Evolutionary conservation across 2,329 filamentous ascomycete species (phyloP), one percentile per base, ranked within the genome.

Genomic region (Magnaporthiopsis poae): DNA sequence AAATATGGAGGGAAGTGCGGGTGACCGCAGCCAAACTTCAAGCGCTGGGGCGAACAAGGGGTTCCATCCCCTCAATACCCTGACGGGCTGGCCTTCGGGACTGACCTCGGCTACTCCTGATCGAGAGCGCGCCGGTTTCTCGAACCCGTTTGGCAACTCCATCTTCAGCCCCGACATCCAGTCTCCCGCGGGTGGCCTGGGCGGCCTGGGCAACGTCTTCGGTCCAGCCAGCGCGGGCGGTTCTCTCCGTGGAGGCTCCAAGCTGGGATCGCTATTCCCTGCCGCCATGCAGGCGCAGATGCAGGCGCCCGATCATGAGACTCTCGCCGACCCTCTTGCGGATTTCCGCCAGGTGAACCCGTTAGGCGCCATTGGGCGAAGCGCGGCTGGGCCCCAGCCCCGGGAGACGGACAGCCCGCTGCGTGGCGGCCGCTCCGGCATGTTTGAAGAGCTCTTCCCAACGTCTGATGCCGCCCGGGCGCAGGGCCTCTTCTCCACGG

Each of bases 201-300:
- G 86, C 66, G 87, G 86, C 31, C 78, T 92, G 5, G 87, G 83
- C 63, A 84, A 56, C 25, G 60, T 92, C 61, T 92, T 95, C 74
- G 89, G 88, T 5, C 82, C 86, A n/a, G 77, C 81, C 7, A 80
- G 84, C 56, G 80, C 82, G 29, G 83, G 87, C 8, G 88, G 88
- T 64, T 89, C 89, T 65, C 85, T 90, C 62, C 87, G 90, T 39
- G 88, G 92, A 56, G 84, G 86, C 5, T 95, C 90, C 80, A 96
- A 93, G 77, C 82, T 97, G 59, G 90, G 90, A 2, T 93, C 92
- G 1, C 80, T 99, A 31, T 97, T 99, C 73, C 93, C 94, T 11
- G 80, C 88, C 1, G 88, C 90, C 5, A 93, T 96, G 90, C 93
- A 97, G 77, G 90, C 92, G 52, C 91, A 96, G 75, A 93, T 96